These are phyloP conservation scores for Phyllosticta citriasiana DNA, from an alignment of 2,329 filamentous ascomycete species.

Conservation along the genomic window DNA sequence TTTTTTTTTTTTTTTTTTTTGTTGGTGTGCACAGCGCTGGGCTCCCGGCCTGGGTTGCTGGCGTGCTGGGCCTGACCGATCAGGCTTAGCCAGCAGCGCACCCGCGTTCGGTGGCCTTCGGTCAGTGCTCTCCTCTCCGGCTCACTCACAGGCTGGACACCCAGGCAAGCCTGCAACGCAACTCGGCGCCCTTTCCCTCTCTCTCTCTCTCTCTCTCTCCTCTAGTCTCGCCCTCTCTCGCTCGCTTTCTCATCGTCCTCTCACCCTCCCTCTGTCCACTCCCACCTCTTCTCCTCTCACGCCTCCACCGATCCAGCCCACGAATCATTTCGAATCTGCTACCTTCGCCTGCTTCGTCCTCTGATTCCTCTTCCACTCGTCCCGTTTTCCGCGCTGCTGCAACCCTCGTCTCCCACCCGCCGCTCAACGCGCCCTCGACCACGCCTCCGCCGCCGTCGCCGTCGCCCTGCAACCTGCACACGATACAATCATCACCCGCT, in stretches of 20 bases:
- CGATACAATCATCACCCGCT: neutral
- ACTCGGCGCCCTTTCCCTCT: neutral
- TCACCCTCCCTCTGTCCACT: neutral
- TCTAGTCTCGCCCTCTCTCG: neutral
- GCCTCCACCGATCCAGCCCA: neutral
- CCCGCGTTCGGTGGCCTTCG: no score
- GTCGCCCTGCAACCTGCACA: neutral
- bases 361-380: neutral
- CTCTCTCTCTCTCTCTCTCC: neutral
- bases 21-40: no score
- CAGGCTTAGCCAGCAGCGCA: no score
- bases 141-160: no score
- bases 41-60: no score
- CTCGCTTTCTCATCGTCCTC: neutral
- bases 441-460: neutral
- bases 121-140: no score
- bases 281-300: neutral
- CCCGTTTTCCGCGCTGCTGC: neutral
- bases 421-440: conserved; percentile 1
- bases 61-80: no score
- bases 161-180: neutral
- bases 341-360: neutral
- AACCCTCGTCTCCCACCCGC: neutral
- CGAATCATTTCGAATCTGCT: neutral
- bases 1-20: no score